These are phyloP conservation scores for Crithidia brevicula DNA, from an alignment of 208 protist genomes.

Conservation along the genomic window DNA sequence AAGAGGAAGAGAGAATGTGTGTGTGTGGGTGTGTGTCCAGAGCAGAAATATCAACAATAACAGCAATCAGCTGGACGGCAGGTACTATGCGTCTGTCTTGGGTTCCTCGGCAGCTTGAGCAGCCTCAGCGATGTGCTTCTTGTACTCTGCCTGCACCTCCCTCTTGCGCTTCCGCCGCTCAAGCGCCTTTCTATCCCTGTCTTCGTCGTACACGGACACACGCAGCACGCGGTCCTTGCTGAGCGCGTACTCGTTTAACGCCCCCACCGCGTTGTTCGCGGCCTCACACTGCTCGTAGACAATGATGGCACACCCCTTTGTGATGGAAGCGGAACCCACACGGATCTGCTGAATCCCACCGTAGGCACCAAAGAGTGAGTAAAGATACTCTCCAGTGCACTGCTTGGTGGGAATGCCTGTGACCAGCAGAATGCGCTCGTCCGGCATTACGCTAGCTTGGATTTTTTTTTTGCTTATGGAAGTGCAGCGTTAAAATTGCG, in stretches of 20 bases:
- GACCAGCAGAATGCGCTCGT: slow-evolving; percentile 86
- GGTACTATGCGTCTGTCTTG: background rate
- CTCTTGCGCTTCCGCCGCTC: slow-evolving; percentile 80
- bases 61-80: background rate
- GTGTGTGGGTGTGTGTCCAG: no score
- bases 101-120: slow-evolving; percentile 28
- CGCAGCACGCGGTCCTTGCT: slow-evolving; percentile 70
- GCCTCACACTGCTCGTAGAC: slow-evolving; percentile 90
- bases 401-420: slow-evolving; percentile 81
- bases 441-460: slow-evolving; percentile 45
- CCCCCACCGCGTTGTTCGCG: slow-evolving; percentile 58
- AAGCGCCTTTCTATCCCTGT: slow-evolving; percentile 71
- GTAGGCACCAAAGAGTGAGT: slow-evolving; percentile 85
- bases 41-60: slow-evolving; percentile 17
- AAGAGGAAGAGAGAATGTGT: no score
- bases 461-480: background rate
- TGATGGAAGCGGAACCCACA: slow-evolving; percentile 61
- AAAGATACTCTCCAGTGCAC: slow-evolving; percentile 74
- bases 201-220: slow-evolving; percentile 85
- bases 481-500: background rate
- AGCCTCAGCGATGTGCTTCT: slow-evolving; percentile 62
- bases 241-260: slow-evolving; percentile 76
- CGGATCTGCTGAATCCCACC: slow-evolving; percentile 85
- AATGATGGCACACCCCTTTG: slow-evolving; percentile 84
- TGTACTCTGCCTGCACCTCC: slow-evolving; percentile 82